Evolutionary conservation across 805 yeast species (phyloP).

Genomic region (Komagataella pastoris): DNA sequence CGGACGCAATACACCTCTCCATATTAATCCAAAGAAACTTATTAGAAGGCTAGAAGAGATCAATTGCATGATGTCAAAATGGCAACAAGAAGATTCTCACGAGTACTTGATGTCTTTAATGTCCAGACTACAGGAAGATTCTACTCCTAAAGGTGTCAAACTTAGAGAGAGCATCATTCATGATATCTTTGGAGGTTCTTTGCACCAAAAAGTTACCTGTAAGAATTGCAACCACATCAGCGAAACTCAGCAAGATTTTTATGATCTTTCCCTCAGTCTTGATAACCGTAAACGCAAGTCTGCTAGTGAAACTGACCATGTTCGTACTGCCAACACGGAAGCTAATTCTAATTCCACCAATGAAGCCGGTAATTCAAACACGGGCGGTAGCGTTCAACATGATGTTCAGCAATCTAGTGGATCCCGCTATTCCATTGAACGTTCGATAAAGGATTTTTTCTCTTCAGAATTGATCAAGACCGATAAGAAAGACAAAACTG

Average conservation of each 20-base stretch:
- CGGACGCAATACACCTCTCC: slow-evolving; percentile 21
- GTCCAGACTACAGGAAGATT: slow-evolving; percentile 81
- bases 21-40: slow-evolving; percentile 64
- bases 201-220: slow-evolving; percentile 79
- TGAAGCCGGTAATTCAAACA: neutral
- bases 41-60: slow-evolving; percentile 66
- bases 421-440: slow-evolving; percentile 49
- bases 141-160: slow-evolving; percentile 82
- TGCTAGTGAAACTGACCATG: slow-evolving; percentile 13
- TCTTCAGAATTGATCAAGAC: slow-evolving; percentile 64
- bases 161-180: slow-evolving; percentile 71
- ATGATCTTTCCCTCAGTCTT: slow-evolving; percentile 79
- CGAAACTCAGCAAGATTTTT: slow-evolving; percentile 83
- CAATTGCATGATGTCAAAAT: slow-evolving; percentile 91
- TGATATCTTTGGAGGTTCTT: slow-evolving; percentile 87
- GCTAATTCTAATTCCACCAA: neutral
- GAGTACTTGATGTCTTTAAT: slow-evolving; percentile 91
- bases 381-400: neutral
- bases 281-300: slow-evolving; percentile 30
- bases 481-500: slow-evolving; percentile 46
- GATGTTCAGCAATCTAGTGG: neutral
- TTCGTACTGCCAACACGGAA: slow-evolving; percentile 14
- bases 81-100: slow-evolving; percentile 98
- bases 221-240: slow-evolving; percentile 71
- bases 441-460: slow-evolving; percentile 71